Percentiles rank a stretch among this genome's conserved stretches.
phyloP scores from a whole-genome alignment of 495 filamentous ascomycete genomes.

The Cudoniella acicularis region DNA sequence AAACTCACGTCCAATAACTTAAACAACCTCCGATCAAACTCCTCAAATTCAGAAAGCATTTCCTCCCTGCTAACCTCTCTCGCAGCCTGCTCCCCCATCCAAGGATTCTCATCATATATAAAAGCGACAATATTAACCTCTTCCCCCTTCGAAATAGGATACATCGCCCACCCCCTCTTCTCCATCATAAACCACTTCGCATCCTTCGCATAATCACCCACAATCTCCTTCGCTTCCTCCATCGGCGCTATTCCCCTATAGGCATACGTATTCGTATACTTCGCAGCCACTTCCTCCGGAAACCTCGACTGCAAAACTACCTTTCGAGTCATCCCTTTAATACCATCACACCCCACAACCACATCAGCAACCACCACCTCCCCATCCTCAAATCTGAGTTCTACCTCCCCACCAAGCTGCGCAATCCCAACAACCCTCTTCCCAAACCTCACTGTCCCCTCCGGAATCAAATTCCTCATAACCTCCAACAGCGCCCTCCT shows the following conservation, averaged over 20 bases:
- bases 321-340: conserved; percentile 44
- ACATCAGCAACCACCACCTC: conserved; percentile 28
- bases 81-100: neutral
- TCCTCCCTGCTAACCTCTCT: conserved; percentile 24
- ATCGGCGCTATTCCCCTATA: conserved; percentile 59
- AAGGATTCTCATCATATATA: conserved; percentile 14
- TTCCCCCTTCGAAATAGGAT: conserved; percentile 51
- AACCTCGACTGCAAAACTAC: conserved; percentile 37
- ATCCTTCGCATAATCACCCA: conserved; percentile 53
- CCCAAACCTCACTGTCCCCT: conserved; percentile 27
- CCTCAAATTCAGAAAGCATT: conserved; percentile 21
- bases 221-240: conserved; percentile 33
- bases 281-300: conserved; percentile 27
- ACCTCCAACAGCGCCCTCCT: conserved; percentile 37
- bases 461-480: conserved; percentile 30
- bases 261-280: conserved; percentile 29
- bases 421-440: conserved; percentile 22
- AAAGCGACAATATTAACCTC: conserved; percentile 35
- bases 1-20: conserved; percentile 21
- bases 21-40: conserved; percentile 23
- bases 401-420: conserved; percentile 22
- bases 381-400: conserved; percentile 28
- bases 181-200: conserved; percentile 49
- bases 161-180: conserved; percentile 48
- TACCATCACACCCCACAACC: conserved; percentile 58